Conservation (phyloP, 2,329 filamentous ascomycete species). For the Verticillium isaacii region DNA sequence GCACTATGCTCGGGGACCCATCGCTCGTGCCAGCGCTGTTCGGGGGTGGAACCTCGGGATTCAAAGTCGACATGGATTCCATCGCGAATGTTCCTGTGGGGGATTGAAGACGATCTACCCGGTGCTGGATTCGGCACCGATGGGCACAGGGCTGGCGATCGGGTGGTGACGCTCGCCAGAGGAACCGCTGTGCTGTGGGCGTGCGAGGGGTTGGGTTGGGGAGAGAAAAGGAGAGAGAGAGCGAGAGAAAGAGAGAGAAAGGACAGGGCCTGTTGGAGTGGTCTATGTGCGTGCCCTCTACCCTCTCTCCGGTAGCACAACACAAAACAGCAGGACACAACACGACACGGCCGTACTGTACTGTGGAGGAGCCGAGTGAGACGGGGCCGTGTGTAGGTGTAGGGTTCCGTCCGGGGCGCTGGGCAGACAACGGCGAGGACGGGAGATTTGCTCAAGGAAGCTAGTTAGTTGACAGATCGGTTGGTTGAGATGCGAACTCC, state of each 20-base stretch:
- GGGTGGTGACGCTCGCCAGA: not conserved
- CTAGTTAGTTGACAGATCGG: not conserved
- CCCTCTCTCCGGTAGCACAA: not conserved
- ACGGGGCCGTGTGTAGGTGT: not conserved
- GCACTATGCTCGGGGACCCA: conserved; percentile 1
- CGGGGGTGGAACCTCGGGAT: conserved; percentile 3
- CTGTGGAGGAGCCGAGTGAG: not conserved
- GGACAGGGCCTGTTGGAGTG: not conserved
- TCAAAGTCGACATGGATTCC: conserved; percentile 1
- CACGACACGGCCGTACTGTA: not conserved
- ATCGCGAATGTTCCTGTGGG: not conserved
- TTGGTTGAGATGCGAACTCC: not conserved
- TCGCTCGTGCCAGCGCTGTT: not conserved
- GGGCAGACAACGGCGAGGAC: not conserved
- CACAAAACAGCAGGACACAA: not conserved
- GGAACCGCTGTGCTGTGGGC: not conserved
- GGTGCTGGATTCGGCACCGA: not conserved
- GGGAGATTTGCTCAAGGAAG: not conserved
- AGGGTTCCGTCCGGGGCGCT: not conserved
- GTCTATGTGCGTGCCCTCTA: not conserved
- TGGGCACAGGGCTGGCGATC: not conserved
- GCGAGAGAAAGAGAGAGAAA: not conserved
- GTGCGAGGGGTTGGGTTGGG: not conserved
- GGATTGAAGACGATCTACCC: not conserved
- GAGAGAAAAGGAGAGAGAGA: not conserved